Conservation (phyloP, 345 rosid species). For the Heritiera fomes region DNA sequence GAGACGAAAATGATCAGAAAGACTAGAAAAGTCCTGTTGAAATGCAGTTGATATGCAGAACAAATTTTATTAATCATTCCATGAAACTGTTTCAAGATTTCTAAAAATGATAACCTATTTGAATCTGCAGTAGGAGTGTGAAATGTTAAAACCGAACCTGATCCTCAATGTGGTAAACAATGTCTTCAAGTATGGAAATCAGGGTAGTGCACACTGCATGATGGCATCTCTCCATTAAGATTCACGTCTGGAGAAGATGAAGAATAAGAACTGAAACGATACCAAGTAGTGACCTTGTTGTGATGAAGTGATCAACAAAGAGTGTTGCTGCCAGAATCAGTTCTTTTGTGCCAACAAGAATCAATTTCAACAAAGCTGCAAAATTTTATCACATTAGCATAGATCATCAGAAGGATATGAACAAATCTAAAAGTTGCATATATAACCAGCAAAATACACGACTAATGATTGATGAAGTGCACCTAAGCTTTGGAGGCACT, state of each 20-base stretch:
- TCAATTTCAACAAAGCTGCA: neutral
- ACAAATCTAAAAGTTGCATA: neutral
- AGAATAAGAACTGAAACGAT: neutral
- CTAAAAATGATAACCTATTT: neutral
- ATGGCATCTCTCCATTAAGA: neutral
- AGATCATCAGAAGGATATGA: neutral
- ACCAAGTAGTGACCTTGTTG: neutral
- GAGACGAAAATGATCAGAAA: neutral
- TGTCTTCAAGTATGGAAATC: neutral
- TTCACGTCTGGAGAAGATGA: neutral
- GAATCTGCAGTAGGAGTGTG: neutral
- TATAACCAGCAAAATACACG: neutral
- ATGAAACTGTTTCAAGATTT: neutral
- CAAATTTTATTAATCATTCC: neutral
- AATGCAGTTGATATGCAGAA: neutral
- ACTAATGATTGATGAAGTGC: neutral
- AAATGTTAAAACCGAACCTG: neutral
- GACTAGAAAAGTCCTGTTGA: neutral
- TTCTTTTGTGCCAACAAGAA: neutral
- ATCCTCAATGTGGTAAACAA: neutral
- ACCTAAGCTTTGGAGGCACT: constrained; percentile 1
- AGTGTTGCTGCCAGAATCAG: neutral
- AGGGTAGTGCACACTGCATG: neutral
- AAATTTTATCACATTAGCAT: neutral
- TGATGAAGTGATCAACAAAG: neutral